Percentiles rank a stretch among this genome's conserved stretches.
Conservation (phyloP, 352 stramenopile species). For the Pythium folliculosum region DNA sequence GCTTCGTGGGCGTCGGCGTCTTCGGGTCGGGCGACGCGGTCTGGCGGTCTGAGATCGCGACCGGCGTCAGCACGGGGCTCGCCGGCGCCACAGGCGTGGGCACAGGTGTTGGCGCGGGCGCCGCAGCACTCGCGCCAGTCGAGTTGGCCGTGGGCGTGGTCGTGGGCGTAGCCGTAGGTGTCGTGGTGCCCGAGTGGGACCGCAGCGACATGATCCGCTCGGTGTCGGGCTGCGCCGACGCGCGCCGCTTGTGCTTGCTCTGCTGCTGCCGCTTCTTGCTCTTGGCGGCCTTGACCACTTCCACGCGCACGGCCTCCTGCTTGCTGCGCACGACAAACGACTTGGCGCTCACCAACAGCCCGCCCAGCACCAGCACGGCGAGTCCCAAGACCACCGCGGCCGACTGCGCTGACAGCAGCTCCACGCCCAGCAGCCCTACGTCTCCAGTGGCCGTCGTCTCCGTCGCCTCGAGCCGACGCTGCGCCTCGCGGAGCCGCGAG, state of each 20-base stretch:
- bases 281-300: neutral
- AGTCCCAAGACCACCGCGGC: neutral
- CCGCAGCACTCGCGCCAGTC: neutral
- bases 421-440: neutral
- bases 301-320: neutral
- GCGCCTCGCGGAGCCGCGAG: neutral
- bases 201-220: conserved; percentile 6
- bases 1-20: conserved; percentile 8
- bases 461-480: neutral
- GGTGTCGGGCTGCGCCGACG: neutral
- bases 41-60: neutral
- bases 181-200: neutral
- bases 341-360: conserved; percentile 15
- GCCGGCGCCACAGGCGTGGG: conserved; percentile 2
- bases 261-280: neutral
- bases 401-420: neutral
- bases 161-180: neutral
- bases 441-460: neutral
- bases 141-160: neutral
- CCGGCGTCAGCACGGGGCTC: conserved; percentile 3
- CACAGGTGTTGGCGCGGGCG: neutral
- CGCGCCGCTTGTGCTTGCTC: no score
- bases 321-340: conserved; percentile 21
- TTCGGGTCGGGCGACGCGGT: neutral
- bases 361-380: conserved; percentile 2